A percentile compares a stretch with the other conserved stretches of the same genome.
These are phyloP conservation scores for Singerocomus inundabilis DNA, from an alignment of 1,284 basidiomycete species.

Conservation along the genomic window DNA sequence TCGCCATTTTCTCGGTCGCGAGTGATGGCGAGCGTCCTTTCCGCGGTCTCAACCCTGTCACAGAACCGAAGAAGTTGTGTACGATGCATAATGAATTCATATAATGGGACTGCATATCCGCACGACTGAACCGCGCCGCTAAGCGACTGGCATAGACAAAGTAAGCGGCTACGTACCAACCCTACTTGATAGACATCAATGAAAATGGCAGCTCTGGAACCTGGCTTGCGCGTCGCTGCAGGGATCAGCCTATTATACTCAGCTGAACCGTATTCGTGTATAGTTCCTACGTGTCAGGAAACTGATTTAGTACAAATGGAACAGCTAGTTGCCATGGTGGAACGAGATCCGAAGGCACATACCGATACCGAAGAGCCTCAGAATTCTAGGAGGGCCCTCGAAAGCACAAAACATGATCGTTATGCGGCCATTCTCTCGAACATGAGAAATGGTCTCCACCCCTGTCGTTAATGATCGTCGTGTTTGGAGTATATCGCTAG, in stretches of 20 bases:
- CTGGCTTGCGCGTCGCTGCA: slow-evolving; percentile 43
- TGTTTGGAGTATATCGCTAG: not conserved
- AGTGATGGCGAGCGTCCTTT: slow-evolving; percentile 14
- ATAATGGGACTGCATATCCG: slow-evolving; percentile 52
- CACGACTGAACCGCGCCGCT: slow-evolving; percentile 41
- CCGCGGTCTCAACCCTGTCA: slow-evolving; percentile 30
- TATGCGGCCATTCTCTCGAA: slow-evolving; percentile 58
- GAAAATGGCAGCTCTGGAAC: slow-evolving; percentile 50
- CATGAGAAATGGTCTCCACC: slow-evolving; percentile 54
- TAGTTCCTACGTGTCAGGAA: slow-evolving; percentile 36
- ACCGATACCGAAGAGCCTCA: slow-evolving; percentile 54
- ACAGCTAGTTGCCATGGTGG: not conserved
- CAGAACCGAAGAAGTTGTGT: slow-evolving; percentile 35
- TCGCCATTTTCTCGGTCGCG: not conserved
- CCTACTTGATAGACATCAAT: slow-evolving; percentile 50
- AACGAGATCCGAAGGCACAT: not conserved
- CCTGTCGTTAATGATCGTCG: slow-evolving; percentile 32
- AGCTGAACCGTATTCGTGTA: slow-evolving; percentile 52
- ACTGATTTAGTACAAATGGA: not conserved
- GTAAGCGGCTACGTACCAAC: slow-evolving; percentile 39
- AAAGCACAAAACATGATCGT: slow-evolving; percentile 57
- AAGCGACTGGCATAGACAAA: not conserved
- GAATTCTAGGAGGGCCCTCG: slow-evolving; percentile 51
- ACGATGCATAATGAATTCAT: slow-evolving; percentile 46
- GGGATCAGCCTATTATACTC: slow-evolving; percentile 36